Evolutionary conservation across 2,329 filamentous ascomycete genomes (phyloP).

Genomic region (Didymella pomorum): DNA sequence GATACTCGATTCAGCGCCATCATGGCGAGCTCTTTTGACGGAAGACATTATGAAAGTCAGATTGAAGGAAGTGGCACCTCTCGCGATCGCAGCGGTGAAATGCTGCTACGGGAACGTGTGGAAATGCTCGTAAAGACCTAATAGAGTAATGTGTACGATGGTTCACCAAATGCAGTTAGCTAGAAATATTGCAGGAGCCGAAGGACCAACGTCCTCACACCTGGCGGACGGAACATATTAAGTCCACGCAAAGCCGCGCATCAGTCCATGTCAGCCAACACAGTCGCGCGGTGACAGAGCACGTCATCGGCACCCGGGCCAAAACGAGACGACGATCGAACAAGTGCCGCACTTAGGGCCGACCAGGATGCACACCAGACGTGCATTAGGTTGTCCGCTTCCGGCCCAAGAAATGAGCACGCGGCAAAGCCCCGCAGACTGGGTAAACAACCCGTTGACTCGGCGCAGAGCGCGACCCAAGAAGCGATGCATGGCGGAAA

Average conservation of each 20-base stretch:
- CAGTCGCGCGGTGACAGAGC: slow-evolving; percentile 14
- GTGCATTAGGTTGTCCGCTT: slow-evolving; percentile 11
- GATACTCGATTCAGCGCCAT: slow-evolving; percentile 20
- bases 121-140: slow-evolving; percentile 6
- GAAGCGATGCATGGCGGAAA: slow-evolving; percentile 7
- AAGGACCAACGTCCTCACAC: slow-evolving; percentile 5
- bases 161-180: slow-evolving; percentile 12
- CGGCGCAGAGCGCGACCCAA: too few relatives aligned
- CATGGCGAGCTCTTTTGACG: slow-evolving; percentile 25
- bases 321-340: slow-evolving; percentile 12
- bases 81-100: neutral
- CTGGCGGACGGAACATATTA: slow-evolving; percentile 20
- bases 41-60: slow-evolving; percentile 31
- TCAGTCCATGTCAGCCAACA: slow-evolving; percentile 1
- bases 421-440: slow-evolving; percentile 15
- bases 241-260: slow-evolving; percentile 11
- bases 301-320: slow-evolving; percentile 34
- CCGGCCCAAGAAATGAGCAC: slow-evolving; percentile 12
- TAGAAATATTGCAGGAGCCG: neutral
- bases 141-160: slow-evolving; percentile 22
- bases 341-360: slow-evolving; percentile 11
- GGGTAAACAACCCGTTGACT: slow-evolving; percentile 8
- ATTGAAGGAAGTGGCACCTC: slow-evolving; percentile 2
- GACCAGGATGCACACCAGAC: slow-evolving; percentile 5
- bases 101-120: slow-evolving; percentile 7